Evolutionary conservation across 2,329 filamentous ascomycete species (phyloP), one percentile per base, ranked within the genome.

Genomic region (Lasiodiplodia citricola): DNA sequence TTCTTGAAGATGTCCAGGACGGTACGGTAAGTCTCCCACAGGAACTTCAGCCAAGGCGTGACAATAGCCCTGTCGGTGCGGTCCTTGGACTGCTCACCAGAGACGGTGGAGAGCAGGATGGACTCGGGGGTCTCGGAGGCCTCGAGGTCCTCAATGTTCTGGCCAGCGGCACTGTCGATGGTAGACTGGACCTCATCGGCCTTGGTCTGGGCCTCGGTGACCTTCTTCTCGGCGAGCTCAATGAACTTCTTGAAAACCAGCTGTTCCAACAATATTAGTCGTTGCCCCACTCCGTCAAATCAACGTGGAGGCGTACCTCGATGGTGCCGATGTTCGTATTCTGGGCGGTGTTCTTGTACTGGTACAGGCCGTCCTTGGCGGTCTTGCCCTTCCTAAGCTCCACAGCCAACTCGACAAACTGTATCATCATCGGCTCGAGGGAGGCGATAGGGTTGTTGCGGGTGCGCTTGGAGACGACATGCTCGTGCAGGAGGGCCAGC

Each of bases 311-410:
- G 65, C 80, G 70, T 84, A 93, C 92, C 89, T 98, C 96, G 80
- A 99, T 99, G 71, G 96, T 99, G 75, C 90, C 94, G 74, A 99
- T 94, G 80, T 98, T 98, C 75, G 95, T 97, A 85, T 99, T 99
- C 83, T 99, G 96, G 68, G 94, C 95, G 74, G 97, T 98, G 83
- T 99, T 99, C 88, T 99, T 99, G 88, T 99, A 99, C 82, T 97
- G 96, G 82, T 98, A 99, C 60, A 99, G 88, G 71, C 96, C 96
- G 85, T 99, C 96, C 87, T 99, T 99, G 82, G 95, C 96, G 70
- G 96, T 88, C 84, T 99, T 99, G 76, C 96, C 96, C 85, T 98
- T 99, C 85, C 96, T 94, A 77, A 97, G 90, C 79, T 98, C 95
- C 77, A 99, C 96, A 74, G 92, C 97, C 70, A 98, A 89, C 83